Conservation (phyloP, 129 eudicot genomes). For the Tagetes patula region DNA sequence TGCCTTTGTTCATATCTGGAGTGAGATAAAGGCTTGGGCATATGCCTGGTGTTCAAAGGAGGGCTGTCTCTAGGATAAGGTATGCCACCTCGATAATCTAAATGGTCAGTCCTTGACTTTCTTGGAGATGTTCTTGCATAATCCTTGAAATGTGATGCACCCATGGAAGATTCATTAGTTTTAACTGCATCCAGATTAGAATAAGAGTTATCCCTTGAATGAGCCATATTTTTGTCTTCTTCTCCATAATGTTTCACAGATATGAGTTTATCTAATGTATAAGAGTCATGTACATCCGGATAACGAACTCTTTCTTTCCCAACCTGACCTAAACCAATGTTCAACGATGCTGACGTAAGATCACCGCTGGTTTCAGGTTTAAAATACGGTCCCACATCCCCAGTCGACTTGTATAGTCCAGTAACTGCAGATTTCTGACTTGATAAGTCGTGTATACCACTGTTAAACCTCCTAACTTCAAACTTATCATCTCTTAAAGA, state of each 20-base stretch:
- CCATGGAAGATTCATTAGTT: conserved; percentile 34
- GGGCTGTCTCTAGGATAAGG: conserved; percentile 38
- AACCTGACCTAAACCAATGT: conserved; percentile 30
- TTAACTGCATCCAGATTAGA: conserved; percentile 23
- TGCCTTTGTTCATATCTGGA: conserved; percentile 42
- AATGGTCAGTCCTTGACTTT: conserved; percentile 35
- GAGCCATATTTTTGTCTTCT: conserved; percentile 28
- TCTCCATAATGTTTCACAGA: conserved; percentile 29
- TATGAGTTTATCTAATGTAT: conserved; percentile 34
- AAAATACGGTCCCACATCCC: conserved; percentile 33
- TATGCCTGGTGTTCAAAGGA: conserved; percentile 28
- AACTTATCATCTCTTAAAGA: conserved; percentile 32
- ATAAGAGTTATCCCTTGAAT: conserved; percentile 29
- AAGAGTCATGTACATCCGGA: conserved; percentile 27
- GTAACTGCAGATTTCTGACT: conserved; percentile 28
- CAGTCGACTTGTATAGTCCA: conserved; percentile 30
- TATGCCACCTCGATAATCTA: conserved; percentile 33
- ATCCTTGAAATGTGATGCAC: conserved; percentile 39
- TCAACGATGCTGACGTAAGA: conserved; percentile 29
- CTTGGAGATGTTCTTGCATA: conserved; percentile 40
- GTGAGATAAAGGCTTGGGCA: conserved; percentile 28
- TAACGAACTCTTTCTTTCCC: conserved; percentile 45
- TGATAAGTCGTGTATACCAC: conserved; percentile 24
- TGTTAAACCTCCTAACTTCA: conserved; percentile 37
- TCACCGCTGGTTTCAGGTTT: conserved; percentile 28